Evolutionary conservation across 805 yeast species (phyloP), one percentile per base, ranked within the genome.

Genomic region (Nakazawaea ambrosiae): DNA sequence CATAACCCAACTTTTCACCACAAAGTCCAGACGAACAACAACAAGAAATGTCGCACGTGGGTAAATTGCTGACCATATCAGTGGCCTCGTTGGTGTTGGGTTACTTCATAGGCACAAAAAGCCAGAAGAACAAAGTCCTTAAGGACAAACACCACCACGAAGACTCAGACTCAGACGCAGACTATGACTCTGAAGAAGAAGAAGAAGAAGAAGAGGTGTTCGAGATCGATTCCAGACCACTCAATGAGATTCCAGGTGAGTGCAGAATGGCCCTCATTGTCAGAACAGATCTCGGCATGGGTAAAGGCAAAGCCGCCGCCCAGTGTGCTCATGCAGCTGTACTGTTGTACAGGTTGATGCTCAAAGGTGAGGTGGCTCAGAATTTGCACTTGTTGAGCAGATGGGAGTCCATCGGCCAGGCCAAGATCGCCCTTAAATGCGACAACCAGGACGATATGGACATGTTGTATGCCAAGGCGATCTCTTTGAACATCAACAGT

Each of bases 311-410:
- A 55, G 81, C 85, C 2, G 97, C 97, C 4, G 98, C 98, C 5
- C 99, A 92, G 55, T 90, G 97, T 58, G 81, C 88, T 27, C 99
- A 92, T 63, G 98, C 98, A n/a, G 94, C 97, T 0, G 68, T 92
- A 24, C 89, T 92, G 0, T 77, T 92, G 48, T 92, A 84, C 60
- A 79, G 83, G 50, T 61, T 76, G 44, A 81, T 82, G 62, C 70
- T 74, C 4, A 53, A 63, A 3, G 65, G 75, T 2, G 70, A 67
- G 5, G 70, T 73, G 5, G 65, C 69, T 4, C 71, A 75, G 44
- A 79, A 84, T 45, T 79, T 86, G 12, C 65, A 64, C 10, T 58
- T 82, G 66, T 68, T 88, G 9, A 58, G 63, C 10, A 67, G 90
- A 46, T 92, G 99, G 99, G 74, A 76, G 40, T 58, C 66, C 5